Conservation (phyloP, 768 basidiomycete genomes). For the Phaeotremella skinneri region DNA sequence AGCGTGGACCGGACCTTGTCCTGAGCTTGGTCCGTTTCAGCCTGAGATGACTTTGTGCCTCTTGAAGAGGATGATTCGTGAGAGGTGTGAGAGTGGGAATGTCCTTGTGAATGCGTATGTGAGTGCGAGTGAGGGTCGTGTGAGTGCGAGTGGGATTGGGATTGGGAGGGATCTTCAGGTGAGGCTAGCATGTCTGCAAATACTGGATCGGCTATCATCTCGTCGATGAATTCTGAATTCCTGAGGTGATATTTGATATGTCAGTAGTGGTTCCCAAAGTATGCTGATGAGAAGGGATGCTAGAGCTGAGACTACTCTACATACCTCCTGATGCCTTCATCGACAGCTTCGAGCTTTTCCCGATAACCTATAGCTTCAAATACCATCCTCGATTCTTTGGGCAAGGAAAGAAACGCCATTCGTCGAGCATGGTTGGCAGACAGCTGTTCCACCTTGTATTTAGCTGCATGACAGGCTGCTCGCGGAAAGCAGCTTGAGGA, state of each 20-base stretch:
- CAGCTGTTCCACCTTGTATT: constrained; percentile 52
- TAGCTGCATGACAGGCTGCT: background rate
- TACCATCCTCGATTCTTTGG: constrained; percentile 66
- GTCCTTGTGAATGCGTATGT: constrained; percentile 37
- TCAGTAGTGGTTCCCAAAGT: background rate
- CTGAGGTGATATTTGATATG: constrained; percentile 33
- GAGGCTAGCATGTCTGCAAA: constrained; percentile 55
- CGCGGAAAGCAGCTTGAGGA: background rate
- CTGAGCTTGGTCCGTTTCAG: constrained; percentile 53
- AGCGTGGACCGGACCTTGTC: constrained; percentile 88
- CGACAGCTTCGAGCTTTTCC: constrained; percentile 72
- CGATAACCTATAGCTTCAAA: constrained; percentile 70
- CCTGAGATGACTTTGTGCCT: constrained; percentile 50
- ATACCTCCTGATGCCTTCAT: constrained; percentile 64
- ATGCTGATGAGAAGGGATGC: background rate
- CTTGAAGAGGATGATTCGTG: constrained; percentile 13
- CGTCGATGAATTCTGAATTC: constrained; percentile 73
- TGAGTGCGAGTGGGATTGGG: constrained; percentile 51
- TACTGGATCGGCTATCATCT: constrained; percentile 74
- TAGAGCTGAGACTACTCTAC: background rate
- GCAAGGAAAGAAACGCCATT: constrained; percentile 72
- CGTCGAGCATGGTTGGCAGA: constrained; percentile 66
- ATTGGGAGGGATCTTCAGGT: constrained; percentile 32
- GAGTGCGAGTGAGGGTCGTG: constrained; percentile 34
- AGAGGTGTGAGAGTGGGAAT: constrained; percentile 33